Evolutionary conservation across 192 early-diverging fungal genomes (phyloP).

Genomic region (Jimgerdemannia lactiflua): DNA sequence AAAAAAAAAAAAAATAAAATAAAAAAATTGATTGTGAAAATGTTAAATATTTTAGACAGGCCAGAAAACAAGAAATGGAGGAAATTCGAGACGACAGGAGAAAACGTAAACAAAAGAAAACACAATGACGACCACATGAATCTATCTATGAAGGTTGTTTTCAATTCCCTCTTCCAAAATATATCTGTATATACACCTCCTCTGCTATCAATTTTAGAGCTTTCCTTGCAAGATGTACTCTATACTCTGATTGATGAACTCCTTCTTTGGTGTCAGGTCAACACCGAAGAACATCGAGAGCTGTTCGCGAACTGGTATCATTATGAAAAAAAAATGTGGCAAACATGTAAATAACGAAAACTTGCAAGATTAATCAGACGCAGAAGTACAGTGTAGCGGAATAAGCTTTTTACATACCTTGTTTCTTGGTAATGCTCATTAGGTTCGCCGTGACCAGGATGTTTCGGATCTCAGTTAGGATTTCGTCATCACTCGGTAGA

Average conservation of each 20-base stretch:
- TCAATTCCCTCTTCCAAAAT: no score
- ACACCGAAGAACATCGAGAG: conserved; percentile 74
- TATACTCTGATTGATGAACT: conserved; percentile 87
- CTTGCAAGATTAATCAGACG: neutral
- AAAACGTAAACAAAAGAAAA: no score
- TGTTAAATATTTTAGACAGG: no score
- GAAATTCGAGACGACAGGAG: no score
- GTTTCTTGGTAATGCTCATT: conserved; percentile 99
- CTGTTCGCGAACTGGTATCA: conserved; percentile 79
- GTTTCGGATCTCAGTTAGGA: conserved; percentile 64
- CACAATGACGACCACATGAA: no score
- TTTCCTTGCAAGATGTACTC: conserved; percentile 52
- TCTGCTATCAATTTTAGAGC: conserved; percentile 21
- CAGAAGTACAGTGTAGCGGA: no score
- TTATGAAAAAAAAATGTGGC: neutral
- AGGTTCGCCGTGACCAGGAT: conserved; percentile 87
- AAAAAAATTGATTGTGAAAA: no score
- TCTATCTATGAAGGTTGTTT: neutral
- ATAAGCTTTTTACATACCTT: conserved; percentile 41
- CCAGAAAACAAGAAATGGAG: no score
- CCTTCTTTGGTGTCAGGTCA: conserved; percentile 80
- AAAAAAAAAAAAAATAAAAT: no score
- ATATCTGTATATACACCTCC: no score
- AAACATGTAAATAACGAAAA: neutral
- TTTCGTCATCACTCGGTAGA: conserved; percentile 65